Evolutionary conservation across 2,329 filamentous ascomycete genomes (phyloP), one percentile per base, ranked within the genome.

Genomic region (Stemphylium lycopersici): DNA sequence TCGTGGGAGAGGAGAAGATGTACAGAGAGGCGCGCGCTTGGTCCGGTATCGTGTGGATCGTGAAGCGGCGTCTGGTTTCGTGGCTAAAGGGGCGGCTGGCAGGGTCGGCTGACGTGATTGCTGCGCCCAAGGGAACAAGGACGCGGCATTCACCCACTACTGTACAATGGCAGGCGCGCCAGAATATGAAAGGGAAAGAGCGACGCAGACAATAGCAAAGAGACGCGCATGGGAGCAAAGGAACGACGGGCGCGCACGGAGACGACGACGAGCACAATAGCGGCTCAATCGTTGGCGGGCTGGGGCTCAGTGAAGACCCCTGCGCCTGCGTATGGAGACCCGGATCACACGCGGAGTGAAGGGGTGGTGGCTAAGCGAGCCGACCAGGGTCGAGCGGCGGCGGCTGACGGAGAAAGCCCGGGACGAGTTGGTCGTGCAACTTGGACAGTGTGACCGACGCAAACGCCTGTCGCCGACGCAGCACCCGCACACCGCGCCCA

Each of bases 181-280:
- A 32, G 12, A 42, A 48, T 8, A 48, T 8, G 15, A 43, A 33
- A 58, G 51, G 37, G 56, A 71, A 65, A 51, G 66, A 71, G 64
- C 66, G 70, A 63, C 62, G 10, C 38, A 22, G 43, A 57, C 56
- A 57, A 56, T 37, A 56, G 54, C 59, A 55, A 47, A 29, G 41
- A 51, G 26, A 42, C 48, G 48, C 42, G 37, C 32, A 43, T 52
- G 32, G 24, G 29, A 57, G 55, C 46, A 56, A 70, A 63, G 56
- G 68, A 72, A 64, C 65, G 70, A 65, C 65, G 56, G 47, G 48
- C 41, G 59, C 62, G 67, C 64, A 59, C 64, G 59, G 48, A 59
- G 60, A 54, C 64, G 59, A 54, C 64, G 59, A 56, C 45, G 56
- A 58, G 52, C 41, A 54, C 46, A 56, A 58, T 36, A 56, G 47